Conservation (phyloP, 805 yeast species). For the Candida golubevii region DNA sequence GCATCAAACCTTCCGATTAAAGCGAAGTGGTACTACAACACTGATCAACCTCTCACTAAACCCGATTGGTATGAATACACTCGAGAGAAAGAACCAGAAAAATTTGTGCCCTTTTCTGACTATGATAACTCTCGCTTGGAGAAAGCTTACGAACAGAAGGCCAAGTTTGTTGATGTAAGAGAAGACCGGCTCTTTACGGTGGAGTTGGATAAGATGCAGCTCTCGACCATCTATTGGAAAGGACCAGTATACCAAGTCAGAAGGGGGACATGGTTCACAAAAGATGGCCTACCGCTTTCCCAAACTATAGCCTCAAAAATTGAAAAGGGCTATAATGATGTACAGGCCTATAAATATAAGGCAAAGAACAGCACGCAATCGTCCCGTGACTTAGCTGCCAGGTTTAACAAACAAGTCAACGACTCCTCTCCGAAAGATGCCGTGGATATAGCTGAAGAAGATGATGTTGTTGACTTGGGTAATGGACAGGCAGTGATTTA, state of each 20-base stretch:
- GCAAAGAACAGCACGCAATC: conserved; percentile 11
- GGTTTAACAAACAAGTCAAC: conserved; percentile 18
- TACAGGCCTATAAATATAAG: conserved; percentile 22
- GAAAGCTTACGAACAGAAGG: conserved; percentile 26
- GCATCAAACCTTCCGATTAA: conserved; percentile 8
- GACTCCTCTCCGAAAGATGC: conserved; percentile 7
- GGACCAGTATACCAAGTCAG: conserved; percentile 83
- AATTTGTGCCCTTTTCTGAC: conserved; percentile 64
- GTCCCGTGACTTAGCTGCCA: conserved; percentile 15
- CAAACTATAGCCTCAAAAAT: conserved; percentile 48
- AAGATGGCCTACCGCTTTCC: conserved; percentile 53
- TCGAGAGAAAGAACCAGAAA: conserved; percentile 47
- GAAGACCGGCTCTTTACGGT: conserved; percentile 81
- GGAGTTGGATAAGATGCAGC: conserved; percentile 47
- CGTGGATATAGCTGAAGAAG: conserved; percentile 22
- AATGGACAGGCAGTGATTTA: conserved; percentile 37
- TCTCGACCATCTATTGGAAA: conserved; percentile 79
- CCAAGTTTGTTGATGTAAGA: conserved; percentile 52
- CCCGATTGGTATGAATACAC: conserved; percentile 57
- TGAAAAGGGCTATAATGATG: conserved; percentile 49
- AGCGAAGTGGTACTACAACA: conserved; percentile 75
- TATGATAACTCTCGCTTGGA: conserved; percentile 65
- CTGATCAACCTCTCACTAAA: conserved; percentile 67
- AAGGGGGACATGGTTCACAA: conserved; percentile 78
- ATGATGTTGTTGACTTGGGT: conserved; percentile 27